phyloP scores from a whole-genome alignment of 192 early-diverging fungal species.

The Paraglomus brasilianum region DNA sequence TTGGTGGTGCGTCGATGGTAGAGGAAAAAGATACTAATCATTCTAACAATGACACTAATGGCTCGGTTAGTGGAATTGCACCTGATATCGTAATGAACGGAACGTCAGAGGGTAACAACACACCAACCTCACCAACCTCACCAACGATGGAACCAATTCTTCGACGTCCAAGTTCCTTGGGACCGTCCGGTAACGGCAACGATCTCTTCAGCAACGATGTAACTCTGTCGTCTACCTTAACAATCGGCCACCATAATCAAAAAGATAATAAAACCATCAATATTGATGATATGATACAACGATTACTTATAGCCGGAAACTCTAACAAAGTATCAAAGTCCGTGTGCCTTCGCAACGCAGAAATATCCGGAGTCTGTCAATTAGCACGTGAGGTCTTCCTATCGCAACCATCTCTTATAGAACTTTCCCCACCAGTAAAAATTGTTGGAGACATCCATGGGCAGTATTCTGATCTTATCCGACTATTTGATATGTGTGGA shows the following conservation, averaged over 20 bases:
- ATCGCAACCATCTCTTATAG: conserved; percentile 79
- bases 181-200: neutral
- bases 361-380: conserved; percentile 84
- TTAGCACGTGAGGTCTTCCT: conserved; percentile 85
- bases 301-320: conserved; percentile 78
- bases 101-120: neutral
- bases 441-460: conserved; percentile 94
- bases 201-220: neutral
- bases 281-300: conserved; percentile 86
- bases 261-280: conserved; percentile 43
- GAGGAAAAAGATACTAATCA: neutral
- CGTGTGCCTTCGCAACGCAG: conserved; percentile 81
- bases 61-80: neutral
- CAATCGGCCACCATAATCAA: conserved; percentile 27
- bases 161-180: neutral
- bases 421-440: conserved; percentile 74
- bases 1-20: neutral
- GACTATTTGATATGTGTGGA: conserved; percentile 92
- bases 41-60: neutral
- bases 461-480: conserved; percentile 89
- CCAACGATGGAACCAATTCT: conserved; percentile 31
- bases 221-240: neutral
- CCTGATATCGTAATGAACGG: conserved; percentile 4
- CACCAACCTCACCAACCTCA: conserved; percentile 1
- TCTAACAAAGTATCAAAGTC: conserved; percentile 70